Conservation (phyloP, 148 eudicot genomes). For the Amaranthus cruentus region DNA sequence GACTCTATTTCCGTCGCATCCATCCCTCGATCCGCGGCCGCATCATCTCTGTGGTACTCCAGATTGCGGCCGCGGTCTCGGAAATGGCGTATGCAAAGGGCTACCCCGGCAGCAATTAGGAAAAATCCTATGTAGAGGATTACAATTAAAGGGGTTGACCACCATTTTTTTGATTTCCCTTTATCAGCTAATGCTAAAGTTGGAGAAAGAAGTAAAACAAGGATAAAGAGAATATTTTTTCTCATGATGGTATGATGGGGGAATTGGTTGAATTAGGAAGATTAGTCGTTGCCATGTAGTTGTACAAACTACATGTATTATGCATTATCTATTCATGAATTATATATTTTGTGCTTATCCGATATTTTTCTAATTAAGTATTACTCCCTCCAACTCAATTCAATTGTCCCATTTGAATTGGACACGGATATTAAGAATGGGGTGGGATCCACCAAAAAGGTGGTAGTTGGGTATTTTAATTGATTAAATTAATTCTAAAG, state of each 20-base stretch:
- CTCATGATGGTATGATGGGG: background rate
- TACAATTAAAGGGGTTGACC: conserved; percentile 18
- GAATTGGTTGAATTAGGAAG: background rate
- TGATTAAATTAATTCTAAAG: too few relatives aligned
- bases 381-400: too few relatives aligned
- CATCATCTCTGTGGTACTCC: background rate
- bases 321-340: too few relatives aligned
- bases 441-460: too few relatives aligned
- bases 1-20: conserved; percentile 28
- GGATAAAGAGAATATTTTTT: background rate
- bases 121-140: conserved; percentile 13
- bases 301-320: too few relatives aligned
- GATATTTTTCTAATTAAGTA: too few relatives aligned
- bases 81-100: conserved; percentile 16
- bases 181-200: background rate
- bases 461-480: too few relatives aligned
- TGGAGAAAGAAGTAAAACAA: background rate
- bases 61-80: background rate
- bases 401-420: too few relatives aligned
- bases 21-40: conserved; percentile 21
- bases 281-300: background rate
- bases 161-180: background rate
- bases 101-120: conserved; percentile 4
- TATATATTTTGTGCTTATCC: too few relatives aligned
- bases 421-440: too few relatives aligned